Percentiles rank a stretch among this genome's conserved stretches.
phyloP scores from a whole-genome alignment of 768 basidiomycete genomes.

The Xerocomus spinulosus region DNA sequence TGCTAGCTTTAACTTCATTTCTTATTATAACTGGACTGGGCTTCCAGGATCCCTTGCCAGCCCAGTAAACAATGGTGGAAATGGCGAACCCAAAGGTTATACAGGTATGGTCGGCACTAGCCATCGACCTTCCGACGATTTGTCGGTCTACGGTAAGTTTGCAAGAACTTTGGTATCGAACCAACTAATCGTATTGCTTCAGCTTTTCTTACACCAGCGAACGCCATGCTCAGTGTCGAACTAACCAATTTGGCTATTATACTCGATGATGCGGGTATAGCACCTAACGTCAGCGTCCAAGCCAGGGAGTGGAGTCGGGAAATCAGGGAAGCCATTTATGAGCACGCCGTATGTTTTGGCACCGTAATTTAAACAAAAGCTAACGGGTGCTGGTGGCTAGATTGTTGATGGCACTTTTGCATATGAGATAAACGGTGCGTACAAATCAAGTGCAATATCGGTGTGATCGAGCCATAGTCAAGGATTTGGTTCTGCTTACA shows the following conservation, averaged over 20 bases:
- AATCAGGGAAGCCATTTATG: constrained; percentile 59
- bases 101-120: constrained; percentile 74
- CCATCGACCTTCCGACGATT: constrained; percentile 73
- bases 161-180: not conserved
- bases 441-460: not conserved
- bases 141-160: constrained; percentile 56
- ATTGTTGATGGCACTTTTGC: constrained; percentile 64
- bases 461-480: not conserved
- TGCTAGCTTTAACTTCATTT: constrained; percentile 64
- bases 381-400: constrained; percentile 30
- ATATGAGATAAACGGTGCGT: constrained; percentile 69
- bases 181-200: not conserved
- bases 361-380: not conserved
- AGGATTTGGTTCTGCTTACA: constrained; percentile 67
- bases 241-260: constrained; percentile 55
- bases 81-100: constrained; percentile 70
- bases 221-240: constrained; percentile 80
- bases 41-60: constrained; percentile 55
- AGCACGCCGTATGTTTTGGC: constrained; percentile 44
- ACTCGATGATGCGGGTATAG: constrained; percentile 46
- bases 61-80: constrained; percentile 60
- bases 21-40: constrained; percentile 82
- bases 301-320: constrained; percentile 56
- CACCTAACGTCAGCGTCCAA: constrained; percentile 46
- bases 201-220: constrained; percentile 77